phyloP scores from a whole-genome alignment of 768 basidiomycete species.

The Trametes cingulata region DNA sequence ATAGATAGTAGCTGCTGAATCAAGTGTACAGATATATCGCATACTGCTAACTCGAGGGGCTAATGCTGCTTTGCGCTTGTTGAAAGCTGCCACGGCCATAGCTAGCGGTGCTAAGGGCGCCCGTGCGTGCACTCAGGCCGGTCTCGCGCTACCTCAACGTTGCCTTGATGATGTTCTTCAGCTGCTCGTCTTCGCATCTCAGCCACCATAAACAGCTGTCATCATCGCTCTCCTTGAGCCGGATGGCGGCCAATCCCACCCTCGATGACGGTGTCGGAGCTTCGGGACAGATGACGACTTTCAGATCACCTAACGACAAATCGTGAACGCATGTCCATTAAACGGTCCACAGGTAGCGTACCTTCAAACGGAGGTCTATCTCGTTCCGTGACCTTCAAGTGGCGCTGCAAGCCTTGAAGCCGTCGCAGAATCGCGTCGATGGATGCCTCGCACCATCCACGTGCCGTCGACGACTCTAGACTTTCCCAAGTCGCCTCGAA shows the following conservation, averaged over 20 bases:
- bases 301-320: conserved; percentile 57
- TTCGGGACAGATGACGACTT: conserved; percentile 48
- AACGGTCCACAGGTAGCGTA: conserved; percentile 27
- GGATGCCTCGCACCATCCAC: conserved; percentile 71
- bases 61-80: neutral
- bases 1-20: conserved; percentile 36
- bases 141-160: conserved; percentile 7
- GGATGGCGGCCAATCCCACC: conserved; percentile 42
- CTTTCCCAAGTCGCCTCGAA: conserved; percentile 63
- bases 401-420: conserved; percentile 49
- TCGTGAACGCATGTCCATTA: neutral
- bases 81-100: neutral
- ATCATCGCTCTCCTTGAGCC: conserved; percentile 62
- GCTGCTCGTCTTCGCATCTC: conserved; percentile 48
- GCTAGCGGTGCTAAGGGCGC: neutral
- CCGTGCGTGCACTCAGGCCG: too few relatives aligned
- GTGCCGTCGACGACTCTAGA: conserved; percentile 40
- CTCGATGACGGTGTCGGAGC: neutral
- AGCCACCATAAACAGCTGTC: conserved; percentile 74
- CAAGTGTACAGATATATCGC: conserved; percentile 19
- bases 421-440: conserved; percentile 54
- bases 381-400: conserved; percentile 51
- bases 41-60: conserved; percentile 5
- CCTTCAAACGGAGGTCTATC: conserved; percentile 65
- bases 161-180: conserved; percentile 48